Base-by-base conservation (phyloP, 2,329 filamentous ascomycete genomes). In the Septoria linicola region DNA sequence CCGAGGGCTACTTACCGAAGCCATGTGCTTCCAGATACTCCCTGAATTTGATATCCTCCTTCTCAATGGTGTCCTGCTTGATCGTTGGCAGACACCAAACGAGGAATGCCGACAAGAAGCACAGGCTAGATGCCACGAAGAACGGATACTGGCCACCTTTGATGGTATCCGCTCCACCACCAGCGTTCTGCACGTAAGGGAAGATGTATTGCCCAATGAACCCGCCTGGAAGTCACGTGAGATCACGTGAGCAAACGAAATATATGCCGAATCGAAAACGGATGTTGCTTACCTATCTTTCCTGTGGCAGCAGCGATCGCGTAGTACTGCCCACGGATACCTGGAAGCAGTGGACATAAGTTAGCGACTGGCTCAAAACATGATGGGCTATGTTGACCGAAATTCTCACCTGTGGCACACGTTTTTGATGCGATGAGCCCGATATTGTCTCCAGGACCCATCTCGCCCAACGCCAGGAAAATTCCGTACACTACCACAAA, bases 381-480 rank as follows among this genome's bases (percentile, higher is more conserved):
- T n/a, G n/a, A n/a, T n/a, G n/a, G n/a, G n/a, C n/a, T n/a, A n/a
- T n/a, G n/a, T n/a, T n/a, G n/a, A n/a, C n/a, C n/a, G n/a, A n/a
- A n/a, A n/a, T n/a, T n/a, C n/a, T n/a, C n/a, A n/a, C n/a, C 86
- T 3, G 91, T 96, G 0, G 91, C 89, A 63, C 84, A 90, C 1
- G 88, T 91, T 75, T 96, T 96, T 40, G 87, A 87, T 0, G 91
- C 90, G 23, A 95, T 70, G 0, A 96, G 79, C 2, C 90, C 90
- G 60, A 96, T 95, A 68, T 96, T 96, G 74, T 96, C 88, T 10
- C 91, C 91, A 0, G 91, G 89, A 0, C 91, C 90, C 34, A 95
- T 72, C 68, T 93, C 89, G 42, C 88, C 88, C 1, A 92, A 76
- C 80, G 49, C 52, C 1, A 89, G 74, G 73, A 93, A 93, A 57